Evolutionary conservation across 208 protist species (phyloP).

Genomic region (Novymonas esmeraldas): DNA sequence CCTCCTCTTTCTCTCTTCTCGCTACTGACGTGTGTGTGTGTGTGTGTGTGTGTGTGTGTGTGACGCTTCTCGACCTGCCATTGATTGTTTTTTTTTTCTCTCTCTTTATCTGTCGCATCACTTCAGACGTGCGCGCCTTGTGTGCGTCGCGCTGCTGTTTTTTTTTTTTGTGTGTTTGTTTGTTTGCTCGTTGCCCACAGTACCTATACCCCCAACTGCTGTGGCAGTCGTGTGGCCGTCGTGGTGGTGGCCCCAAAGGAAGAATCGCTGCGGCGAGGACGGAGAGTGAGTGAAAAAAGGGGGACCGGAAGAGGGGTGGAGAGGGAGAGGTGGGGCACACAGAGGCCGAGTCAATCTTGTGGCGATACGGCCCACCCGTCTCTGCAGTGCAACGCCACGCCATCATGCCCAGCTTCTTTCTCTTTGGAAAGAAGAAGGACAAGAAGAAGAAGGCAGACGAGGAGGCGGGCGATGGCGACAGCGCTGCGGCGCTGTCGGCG

Average conservation of each 20-base stretch:
- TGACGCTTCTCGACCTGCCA: neutral
- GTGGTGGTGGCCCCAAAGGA: no score
- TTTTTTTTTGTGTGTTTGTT: neutral
- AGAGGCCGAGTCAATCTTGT: no score
- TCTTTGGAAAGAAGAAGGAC: constrained; percentile 46
- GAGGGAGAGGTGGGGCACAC: no score
- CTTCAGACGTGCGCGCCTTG: neutral
- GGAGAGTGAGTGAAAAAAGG: no score
- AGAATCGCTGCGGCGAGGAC: no score
- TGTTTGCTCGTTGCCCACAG: neutral
- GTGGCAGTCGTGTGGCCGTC: neutral
- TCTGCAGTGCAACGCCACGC: no score
- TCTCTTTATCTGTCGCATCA: constrained; percentile 17
- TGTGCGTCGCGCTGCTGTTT: neutral
- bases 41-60: neutral
- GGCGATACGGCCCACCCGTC: no score
- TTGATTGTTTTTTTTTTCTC: constrained; percentile 8
- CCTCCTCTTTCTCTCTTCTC: neutral
- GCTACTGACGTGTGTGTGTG: neutral
- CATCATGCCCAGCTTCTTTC: constrained; percentile 39
- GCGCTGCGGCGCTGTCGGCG: neutral
- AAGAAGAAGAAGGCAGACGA: constrained; percentile 36
- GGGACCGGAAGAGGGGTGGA: no score
- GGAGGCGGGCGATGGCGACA: neutral
- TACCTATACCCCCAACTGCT: neutral